These are phyloP conservation scores for Kodamaea arcana DNA, from an alignment of 1,139 yeast genomes.

Conservation along the genomic window DNA sequence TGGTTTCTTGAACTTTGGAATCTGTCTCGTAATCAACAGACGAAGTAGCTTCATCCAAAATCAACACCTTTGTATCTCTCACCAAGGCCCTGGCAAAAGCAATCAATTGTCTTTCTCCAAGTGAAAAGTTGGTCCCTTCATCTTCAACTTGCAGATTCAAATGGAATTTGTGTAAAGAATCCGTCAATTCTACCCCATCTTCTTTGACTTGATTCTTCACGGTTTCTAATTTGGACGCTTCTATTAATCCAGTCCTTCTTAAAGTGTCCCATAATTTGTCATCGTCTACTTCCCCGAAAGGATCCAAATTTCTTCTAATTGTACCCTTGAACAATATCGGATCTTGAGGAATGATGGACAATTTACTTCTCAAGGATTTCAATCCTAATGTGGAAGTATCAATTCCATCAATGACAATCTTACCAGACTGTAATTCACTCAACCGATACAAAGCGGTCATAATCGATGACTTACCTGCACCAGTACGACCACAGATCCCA, in stretches of 20 bases:
- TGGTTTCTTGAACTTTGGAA: constrained; percentile 62
- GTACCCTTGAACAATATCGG: constrained; percentile 72
- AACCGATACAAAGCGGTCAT: constrained; percentile 64
- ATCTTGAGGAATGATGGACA: constrained; percentile 77
- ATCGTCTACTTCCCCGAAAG: constrained; percentile 51
- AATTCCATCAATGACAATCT: constrained; percentile 53
- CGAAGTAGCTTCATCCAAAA: constrained; percentile 83
- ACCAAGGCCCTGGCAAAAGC: constrained; percentile 77
- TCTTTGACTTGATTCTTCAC: constrained; percentile 19
- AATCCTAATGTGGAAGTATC: constrained; percentile 57
- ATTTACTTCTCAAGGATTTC: constrained; percentile 51
- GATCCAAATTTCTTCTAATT: constrained; percentile 63
- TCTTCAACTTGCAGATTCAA: constrained; percentile 64
- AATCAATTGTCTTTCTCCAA: constrained; percentile 74
- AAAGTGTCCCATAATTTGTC: constrained; percentile 48
- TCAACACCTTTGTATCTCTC: constrained; percentile 60
- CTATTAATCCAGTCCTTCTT: constrained; percentile 61
- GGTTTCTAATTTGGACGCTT: constrained; percentile 26
- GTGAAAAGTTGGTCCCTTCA: constrained; percentile 70
- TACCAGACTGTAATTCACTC: constrained; percentile 50
- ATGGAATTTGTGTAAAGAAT: constrained; percentile 52
- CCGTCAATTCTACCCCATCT: constrained; percentile 11
- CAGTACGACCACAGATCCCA: constrained; percentile 78
- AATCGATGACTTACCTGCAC: constrained; percentile 74
- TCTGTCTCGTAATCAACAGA: constrained; percentile 80